Base-by-base conservation (phyloP, 306 rosid species). In the Corylus avellana region DNA sequence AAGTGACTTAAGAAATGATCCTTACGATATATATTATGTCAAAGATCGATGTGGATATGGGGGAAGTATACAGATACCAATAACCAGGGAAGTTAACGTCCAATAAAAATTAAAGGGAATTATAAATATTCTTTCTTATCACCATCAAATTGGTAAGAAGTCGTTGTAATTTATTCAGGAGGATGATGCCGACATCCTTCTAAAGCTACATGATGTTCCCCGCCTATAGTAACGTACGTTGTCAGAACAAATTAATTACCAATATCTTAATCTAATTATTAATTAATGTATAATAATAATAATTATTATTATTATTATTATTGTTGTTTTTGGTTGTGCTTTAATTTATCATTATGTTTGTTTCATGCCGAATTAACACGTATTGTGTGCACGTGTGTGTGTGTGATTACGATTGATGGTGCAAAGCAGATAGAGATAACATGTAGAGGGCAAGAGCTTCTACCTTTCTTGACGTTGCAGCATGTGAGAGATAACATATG, bases 401-500 rank as follows among this genome's bases (percentile, higher is more conserved):
- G 51, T 47, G 27, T 39, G 57, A 62, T 61, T 64, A 66, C 8
- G 75, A 61, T 49, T 66, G 78, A 37, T 50, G 39, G 5, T 1
- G 7, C 29, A 25, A 12, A 77, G 90, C 95, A 95, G 99, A 78
- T 95, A 88, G 98, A 91, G 93, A 93, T 95, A 85, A 90, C 81
- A 90, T 91, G 98, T 85, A 93, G 93, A 90, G 98, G 99, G 81
- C 97, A 93, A 50, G 85, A 88, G 72, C 86, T 95, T 49, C 63
- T 61, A 78, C 98, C 97, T 48, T 89, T 87, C 89, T 90, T 93
- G 84, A 95, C 99, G 81, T 89, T 95, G 93, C 91, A 91, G 86
- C 93, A 95, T 77, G 95, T 95, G 76, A 90, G 99, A 84, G 98
- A 95, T 78, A 87, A 75, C 84, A 93, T 95, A 53, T 95, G 99